Percentiles rank a stretch among this genome's conserved stretches.
These are phyloP conservation scores for Tilletia setariae DNA, from an alignment of 1,284 basidiomycete species.

Conservation along the genomic window DNA sequence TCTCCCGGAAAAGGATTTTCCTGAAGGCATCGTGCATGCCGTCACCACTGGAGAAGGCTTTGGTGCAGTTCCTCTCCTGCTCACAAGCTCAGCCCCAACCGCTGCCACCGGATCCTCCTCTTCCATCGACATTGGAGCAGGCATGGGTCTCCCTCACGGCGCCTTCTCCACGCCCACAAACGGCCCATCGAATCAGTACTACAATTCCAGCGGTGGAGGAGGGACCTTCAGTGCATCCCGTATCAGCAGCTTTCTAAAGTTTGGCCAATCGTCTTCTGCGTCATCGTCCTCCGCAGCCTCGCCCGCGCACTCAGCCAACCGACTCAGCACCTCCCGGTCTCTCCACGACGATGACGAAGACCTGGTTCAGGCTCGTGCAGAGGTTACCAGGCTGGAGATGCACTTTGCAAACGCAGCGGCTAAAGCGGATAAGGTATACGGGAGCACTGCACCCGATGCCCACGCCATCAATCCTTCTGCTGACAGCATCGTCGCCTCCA, in stretches of 20 bases:
- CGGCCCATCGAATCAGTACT: constrained; percentile 21
- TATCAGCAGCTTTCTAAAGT: constrained; percentile 22
- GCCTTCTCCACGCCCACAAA: constrained; percentile 34
- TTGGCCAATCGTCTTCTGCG: constrained; percentile 4
- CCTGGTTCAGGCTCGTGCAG: constrained; percentile 39
- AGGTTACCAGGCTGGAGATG: constrained; percentile 46
- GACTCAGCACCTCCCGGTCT: constrained; percentile 34
- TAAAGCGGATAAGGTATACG: constrained; percentile 21
- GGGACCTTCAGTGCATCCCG: constrained; percentile 32
- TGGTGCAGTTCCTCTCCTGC: constrained; percentile 28
- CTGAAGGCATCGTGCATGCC: constrained; percentile 26
- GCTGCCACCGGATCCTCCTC: neutral
- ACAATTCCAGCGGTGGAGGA: constrained; percentile 24
- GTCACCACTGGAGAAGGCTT: constrained; percentile 23
- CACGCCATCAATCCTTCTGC: constrained; percentile 14
- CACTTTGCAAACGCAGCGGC: constrained; percentile 40
- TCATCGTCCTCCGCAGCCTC: neutral
- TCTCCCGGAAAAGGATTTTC: constrained; percentile 1
- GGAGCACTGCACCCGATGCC: constrained; percentile 23
- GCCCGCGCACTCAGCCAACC: constrained; percentile 22
- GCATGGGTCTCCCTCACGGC: constrained; percentile 36
- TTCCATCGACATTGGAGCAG: constrained; percentile 20
- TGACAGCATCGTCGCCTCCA: constrained; percentile 15
- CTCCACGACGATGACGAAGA: constrained; percentile 44
- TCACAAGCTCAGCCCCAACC: neutral